Percentiles rank a stretch among this genome's conserved stretches.
Conservation (phyloP, 2,329 filamentous ascomycete species). For the Neocatenulostroma microsporum region DNA sequence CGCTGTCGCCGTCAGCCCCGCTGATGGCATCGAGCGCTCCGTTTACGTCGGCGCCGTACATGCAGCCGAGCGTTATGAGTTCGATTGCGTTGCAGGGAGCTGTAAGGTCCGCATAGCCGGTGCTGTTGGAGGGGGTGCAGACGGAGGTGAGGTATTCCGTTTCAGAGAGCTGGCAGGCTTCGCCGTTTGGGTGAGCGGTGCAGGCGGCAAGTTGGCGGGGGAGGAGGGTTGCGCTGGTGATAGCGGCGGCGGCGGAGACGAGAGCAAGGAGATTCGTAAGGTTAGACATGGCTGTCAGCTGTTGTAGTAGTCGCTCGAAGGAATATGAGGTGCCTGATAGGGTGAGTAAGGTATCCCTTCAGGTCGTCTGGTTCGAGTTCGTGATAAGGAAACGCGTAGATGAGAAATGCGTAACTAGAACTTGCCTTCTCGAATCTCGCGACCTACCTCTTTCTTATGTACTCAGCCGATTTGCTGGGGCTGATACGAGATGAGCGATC, state of each 20-base stretch:
- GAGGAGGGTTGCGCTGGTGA: conserved; percentile 3
- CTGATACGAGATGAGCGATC: too few species aligned
- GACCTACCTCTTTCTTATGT: too few species aligned
- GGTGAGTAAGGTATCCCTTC: too few species aligned
- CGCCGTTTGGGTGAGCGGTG: neutral
- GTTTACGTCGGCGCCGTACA: conserved; percentile 11
- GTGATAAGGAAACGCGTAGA: too few species aligned
- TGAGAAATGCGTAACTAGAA: too few species aligned
- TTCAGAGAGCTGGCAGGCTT: neutral
- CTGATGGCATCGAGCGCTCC: neutral
- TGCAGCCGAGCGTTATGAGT: conserved; percentile 14
- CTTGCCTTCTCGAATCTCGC: too few species aligned
- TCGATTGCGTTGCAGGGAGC: conserved; percentile 21
- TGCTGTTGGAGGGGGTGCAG: conserved; percentile 19
- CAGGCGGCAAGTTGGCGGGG: conserved; percentile 2
- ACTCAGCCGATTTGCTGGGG: too few species aligned
- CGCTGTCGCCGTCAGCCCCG: neutral
- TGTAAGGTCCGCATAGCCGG: conserved; percentile 15
- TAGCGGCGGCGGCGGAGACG: conserved; percentile 2
- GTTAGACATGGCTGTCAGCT: too few species aligned
- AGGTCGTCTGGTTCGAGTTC: too few species aligned
- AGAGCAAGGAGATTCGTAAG: conserved; percentile 2
- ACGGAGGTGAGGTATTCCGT: conserved; percentile 16
- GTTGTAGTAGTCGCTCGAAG: too few species aligned
- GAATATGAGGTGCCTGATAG: too few species aligned